Base-by-base conservation (phyloP, 2,329 filamentous ascomycete species). In the Fusarium graminum region DNA sequence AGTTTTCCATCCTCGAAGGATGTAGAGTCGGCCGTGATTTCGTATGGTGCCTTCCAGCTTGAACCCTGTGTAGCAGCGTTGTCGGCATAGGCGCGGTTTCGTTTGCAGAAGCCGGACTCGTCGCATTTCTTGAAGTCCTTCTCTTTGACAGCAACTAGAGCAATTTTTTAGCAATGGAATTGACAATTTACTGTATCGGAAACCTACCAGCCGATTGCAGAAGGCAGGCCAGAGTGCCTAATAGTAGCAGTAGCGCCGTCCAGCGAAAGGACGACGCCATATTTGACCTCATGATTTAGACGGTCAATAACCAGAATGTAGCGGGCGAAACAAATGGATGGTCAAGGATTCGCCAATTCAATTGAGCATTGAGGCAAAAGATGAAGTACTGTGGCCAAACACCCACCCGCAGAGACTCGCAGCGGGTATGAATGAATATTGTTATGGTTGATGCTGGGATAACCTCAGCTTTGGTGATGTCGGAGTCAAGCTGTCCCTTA, bases 121-220 rank as follows among this genome's bases (percentile, higher is more conserved):
- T 91, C 83, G 82, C 95, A 99, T 73, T 91, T 97, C 77, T 98
- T 99, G 85, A 98, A 99, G 78, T 97, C 94, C 74, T 97, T 89
- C 76, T 97, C 91, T 81, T 99, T 99, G 51, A 99, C 95, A 73
- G 87, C 85, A 68, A 87, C 93, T 97, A 70, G 12, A 26, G 39
- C 9, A 39, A 62, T 52, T 53, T 53, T 65, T 75, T 42, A 77
- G 67, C 34, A 47, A 12, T 6, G 8, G 4, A n/a, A 7, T 16
- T 13, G n/a, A 10, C 22, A 19, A n/a, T 5, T 8, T 3, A 17
- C 3, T 12, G 22, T 2, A 29, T 16, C 1, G 12, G 16, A 6
- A 13, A 52, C 86, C 77, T 82, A 92, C 91, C 83, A 80, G 86
- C 86, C 74, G 89, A 86, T 46, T 85, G 84, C 69, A 92, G 79